Conservation (phyloP, 2,329 filamentous ascomycete genomes). For the Rutstroemia sp. region DNA sequence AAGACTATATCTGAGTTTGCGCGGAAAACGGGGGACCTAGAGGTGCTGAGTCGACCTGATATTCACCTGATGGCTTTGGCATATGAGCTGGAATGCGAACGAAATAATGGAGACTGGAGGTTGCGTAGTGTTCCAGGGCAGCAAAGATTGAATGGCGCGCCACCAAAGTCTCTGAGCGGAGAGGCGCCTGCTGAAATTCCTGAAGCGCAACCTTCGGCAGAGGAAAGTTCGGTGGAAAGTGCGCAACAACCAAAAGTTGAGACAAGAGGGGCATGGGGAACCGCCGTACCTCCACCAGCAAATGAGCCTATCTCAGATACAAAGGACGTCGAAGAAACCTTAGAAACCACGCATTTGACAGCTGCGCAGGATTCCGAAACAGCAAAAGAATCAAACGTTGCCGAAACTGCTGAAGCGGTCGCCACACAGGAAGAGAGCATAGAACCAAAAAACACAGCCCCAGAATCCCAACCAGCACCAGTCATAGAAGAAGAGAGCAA, state of each 20-base stretch:
- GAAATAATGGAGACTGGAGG: conserved; percentile 84
- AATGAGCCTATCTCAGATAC: background rate
- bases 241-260: conserved; percentile 11
- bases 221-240: background rate
- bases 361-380: background rate
- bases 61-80: conserved; percentile 81
- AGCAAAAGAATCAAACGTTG: background rate
- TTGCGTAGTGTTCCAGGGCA: conserved; percentile 72
- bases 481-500: background rate
- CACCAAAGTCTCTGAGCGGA: conserved; percentile 29
- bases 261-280: conserved; percentile 23
- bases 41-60: conserved; percentile 83
- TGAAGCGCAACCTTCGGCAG: background rate
- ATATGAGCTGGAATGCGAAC: conserved; percentile 90
- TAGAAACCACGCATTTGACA: conserved; percentile 9
- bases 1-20: conserved; percentile 79
- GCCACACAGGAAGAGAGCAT: conserved; percentile 7
- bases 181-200: conserved; percentile 17
- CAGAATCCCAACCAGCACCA: background rate
- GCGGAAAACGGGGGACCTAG: conserved; percentile 78
- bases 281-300: conserved; percentile 11
- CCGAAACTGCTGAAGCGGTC: conserved; percentile 12
- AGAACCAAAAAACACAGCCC: background rate
- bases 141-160: conserved; percentile 65
- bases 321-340: conserved; percentile 21